Percentiles rank a stretch among this genome's conserved stretches.
Evolutionary conservation across 2,329 filamentous ascomycete genomes (phyloP).

Genomic region (Nigrospora osmanthi): DNA sequence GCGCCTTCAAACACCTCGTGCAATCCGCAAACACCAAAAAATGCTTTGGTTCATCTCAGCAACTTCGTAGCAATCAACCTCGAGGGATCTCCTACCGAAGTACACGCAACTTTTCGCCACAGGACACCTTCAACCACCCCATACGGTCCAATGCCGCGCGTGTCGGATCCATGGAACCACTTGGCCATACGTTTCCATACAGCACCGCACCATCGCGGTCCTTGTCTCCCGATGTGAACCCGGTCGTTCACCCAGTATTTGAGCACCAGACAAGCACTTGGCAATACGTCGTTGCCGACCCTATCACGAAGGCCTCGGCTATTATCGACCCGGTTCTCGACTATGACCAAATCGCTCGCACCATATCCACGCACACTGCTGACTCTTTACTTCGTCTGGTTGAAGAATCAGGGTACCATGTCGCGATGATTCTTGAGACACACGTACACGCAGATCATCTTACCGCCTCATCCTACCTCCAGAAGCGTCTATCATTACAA

Average conservation of each 20-base stretch:
- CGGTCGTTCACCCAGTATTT: slow-evolving; percentile 27
- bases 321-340: slow-evolving; percentile 58
- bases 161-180: too few relatives aligned
- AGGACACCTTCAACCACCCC: too few relatives aligned
- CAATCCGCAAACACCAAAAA: too few relatives aligned
- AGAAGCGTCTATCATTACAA: slow-evolving; percentile 27
- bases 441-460: slow-evolving; percentile 56
- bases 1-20: too few relatives aligned
- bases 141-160: too few relatives aligned
- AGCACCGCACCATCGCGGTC: slow-evolving; percentile 1
- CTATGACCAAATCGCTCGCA: slow-evolving; percentile 32
- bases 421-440: slow-evolving; percentile 53
- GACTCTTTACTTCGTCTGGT: not conserved
- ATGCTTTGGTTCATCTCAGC: too few relatives aligned
- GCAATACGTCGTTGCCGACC: slow-evolving; percentile 54
- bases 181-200: too few relatives aligned
- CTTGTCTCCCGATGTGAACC: slow-evolving; percentile 17
- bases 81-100: too few relatives aligned
- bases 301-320: slow-evolving; percentile 34
- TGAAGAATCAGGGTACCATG: not conserved
- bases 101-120: too few relatives aligned
- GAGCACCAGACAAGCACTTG: slow-evolving; percentile 40
- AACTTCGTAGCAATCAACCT: too few relatives aligned
- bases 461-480: slow-evolving; percentile 51
- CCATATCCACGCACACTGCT: not conserved